A percentile compares a stretch with the other conserved stretches of the same genome.
Conservation (phyloP, 352 stramenopile genomes). For the Chrysophaeum taylorii region DNA sequence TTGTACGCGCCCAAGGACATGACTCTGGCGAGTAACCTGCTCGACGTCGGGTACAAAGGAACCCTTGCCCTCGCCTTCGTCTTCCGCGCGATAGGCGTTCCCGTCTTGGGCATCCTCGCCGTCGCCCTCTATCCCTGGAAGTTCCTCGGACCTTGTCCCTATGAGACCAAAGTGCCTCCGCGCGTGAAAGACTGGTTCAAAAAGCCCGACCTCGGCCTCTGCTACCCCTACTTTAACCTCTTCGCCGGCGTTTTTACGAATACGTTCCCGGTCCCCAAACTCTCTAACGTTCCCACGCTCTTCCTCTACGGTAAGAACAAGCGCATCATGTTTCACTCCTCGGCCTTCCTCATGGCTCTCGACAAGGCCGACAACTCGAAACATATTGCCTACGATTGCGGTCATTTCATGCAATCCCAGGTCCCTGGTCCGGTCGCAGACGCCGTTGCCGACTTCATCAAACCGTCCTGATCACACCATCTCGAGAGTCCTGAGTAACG, state of each 20-base stretch:
- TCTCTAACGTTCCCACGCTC: background rate
- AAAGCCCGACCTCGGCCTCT: background rate
- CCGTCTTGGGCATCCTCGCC: background rate
- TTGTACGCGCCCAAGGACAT: background rate
- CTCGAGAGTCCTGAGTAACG: too few relatives aligned
- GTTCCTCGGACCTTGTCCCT: background rate
- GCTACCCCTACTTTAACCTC: constrained; percentile 2
- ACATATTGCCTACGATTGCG: background rate
- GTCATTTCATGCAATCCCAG: background rate
- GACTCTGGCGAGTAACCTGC: too few relatives aligned
- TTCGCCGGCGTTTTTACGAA: background rate
- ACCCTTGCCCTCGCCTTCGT: background rate
- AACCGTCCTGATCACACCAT: too few relatives aligned
- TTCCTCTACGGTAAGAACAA: constrained; percentile 1
- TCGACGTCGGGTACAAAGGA: background rate
- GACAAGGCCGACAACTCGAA: background rate
- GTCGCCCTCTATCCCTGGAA: background rate
- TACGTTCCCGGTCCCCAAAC: background rate
- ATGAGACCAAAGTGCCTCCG: background rate
- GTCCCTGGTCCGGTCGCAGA: background rate
- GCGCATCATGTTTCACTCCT: background rate
- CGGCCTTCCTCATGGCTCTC: background rate
- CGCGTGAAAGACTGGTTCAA: background rate
- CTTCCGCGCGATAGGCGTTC: background rate
- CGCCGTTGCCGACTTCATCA: too few relatives aligned